Evolutionary conservation across 2,329 filamentous ascomycete species (phyloP), one percentile per base, ranked within the genome.

Genomic region (Hirsutella thompsonii): DNA sequence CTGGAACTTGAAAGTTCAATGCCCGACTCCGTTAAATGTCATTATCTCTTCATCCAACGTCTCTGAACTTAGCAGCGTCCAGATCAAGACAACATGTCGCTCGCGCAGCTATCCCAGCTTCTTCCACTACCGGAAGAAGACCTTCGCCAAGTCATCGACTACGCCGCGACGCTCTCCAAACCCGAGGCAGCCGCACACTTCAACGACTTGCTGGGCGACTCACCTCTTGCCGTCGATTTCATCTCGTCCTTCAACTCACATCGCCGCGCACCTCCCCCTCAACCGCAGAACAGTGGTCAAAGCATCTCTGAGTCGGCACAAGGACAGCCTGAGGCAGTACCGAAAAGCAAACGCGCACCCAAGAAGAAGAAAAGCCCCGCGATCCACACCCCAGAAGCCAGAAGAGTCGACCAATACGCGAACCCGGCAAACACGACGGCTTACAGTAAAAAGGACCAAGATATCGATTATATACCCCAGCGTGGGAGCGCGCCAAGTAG

Each of bases 61-160:
- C 29, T 32, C 29, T 5, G 13, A n/a, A 32, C 29, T 10, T 9
- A 9, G 14, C 28, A 14, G 28, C 28, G 28, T 14, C 10, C 28
- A 3, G 10, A 9, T n/a, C 30, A 8, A n/a, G 10, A 18, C 37
- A 23, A 19, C 34, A 78, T 78, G 74, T 76, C 73, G 18, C 55
- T 68, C 36, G 57, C 81, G 38, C 85, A 88, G 55, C 75, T 98
- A 8, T 79, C 81, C 20, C 78, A 78, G 55, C 71, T 98, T 14
- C 72, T 98, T 1, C 87, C 88, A 8, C 69, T 96, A 10, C 88
- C 94, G 29, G 79, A 94, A 29, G 79, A 84, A 11, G 88, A 90
- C 33, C 69, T 96, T 26, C 76, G 79, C 54, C 86, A 96, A 56
- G 74, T 95, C 35, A 70, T 96, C 49, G 78, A 85, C 37, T 95